Percentiles rank a stretch among this genome's conserved stretches.
Evolutionary conservation across 441 rosid genomes (phyloP).

Genomic region (Pelargonium cotyledonis): DNA sequence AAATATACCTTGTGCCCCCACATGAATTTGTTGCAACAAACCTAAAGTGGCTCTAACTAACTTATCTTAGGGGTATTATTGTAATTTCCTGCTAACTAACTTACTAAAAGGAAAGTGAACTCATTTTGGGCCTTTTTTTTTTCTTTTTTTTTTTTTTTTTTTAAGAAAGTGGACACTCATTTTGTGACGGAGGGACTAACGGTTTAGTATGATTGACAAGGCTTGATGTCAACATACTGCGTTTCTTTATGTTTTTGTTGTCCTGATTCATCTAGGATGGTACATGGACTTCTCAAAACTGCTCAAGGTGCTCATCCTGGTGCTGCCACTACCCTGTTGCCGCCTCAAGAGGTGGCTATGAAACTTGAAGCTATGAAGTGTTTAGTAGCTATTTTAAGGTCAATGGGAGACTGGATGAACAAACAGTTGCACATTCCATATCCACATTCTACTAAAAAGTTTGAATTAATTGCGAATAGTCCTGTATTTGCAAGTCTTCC

Average conservation of each 20-base stretch:
- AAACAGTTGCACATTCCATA: conserved; percentile 85
- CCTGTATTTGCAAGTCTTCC: conserved; percentile 51
- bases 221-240: conserved; percentile 1
- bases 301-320: conserved; percentile 96
- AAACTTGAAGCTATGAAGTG: conserved; percentile 97
- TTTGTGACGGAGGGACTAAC: not conserved
- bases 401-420: conserved; percentile 99
- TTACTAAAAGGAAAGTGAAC: no score
- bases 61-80: no score
- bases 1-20: no score
- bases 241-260: conserved; percentile 14
- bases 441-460: conserved; percentile 51
- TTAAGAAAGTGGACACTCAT: no score
- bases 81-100: no score
- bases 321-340: conserved; percentile 59
- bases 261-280: conserved; percentile 57
- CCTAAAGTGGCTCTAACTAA: no score
- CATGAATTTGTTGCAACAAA: no score
- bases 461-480: conserved; percentile 52
- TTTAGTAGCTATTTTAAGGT: conserved; percentile 82
- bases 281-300: conserved; percentile 98
- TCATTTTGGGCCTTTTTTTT: no score
- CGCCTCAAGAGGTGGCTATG: conserved; percentile 85
- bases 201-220: conserved; percentile 16
- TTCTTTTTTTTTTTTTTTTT: no score